phyloP scores from a whole-genome alignment of 1,139 yeast species.

The Sugiyamaella neomexicana region DNA sequence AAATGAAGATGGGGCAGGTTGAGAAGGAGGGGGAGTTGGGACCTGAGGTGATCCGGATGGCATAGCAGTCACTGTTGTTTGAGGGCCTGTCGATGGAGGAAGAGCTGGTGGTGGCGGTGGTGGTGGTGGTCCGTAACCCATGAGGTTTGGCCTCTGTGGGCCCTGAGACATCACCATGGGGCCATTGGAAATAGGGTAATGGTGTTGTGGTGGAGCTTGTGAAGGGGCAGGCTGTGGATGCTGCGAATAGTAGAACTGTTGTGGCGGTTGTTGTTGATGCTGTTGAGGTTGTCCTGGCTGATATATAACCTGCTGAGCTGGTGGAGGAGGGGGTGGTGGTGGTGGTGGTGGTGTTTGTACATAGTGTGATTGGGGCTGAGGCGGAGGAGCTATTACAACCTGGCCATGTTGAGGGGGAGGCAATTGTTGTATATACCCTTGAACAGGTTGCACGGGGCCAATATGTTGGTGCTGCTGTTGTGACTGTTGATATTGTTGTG shows the following conservation, averaged over 20 bases:
- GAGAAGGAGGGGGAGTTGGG: constrained; percentile 13
- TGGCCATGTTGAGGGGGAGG: not conserved
- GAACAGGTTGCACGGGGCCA: constrained; percentile 15
- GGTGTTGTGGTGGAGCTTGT: constrained; percentile 10
- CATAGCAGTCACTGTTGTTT: constrained; percentile 1
- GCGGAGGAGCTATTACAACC: not conserved
- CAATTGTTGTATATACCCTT: not conserved
- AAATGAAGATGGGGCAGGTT: not conserved
- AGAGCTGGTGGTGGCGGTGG: not conserved
- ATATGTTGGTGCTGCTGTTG: constrained; percentile 22
- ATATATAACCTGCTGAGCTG: constrained; percentile 17
- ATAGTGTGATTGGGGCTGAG: not conserved
- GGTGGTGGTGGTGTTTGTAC: constrained; percentile 21
- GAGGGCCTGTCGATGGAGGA: not conserved
- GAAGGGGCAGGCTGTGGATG: too few relatives aligned
- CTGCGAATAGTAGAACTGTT: not conserved
- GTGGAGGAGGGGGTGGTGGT: constrained; percentile 6
- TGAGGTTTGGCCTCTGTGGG: constrained; percentile 9
- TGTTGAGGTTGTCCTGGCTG: constrained; percentile 23
- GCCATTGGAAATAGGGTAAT: not conserved
- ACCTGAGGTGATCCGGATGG: constrained; percentile 7
- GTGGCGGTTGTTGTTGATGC: constrained; percentile 15
- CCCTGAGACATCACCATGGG: too few relatives aligned
- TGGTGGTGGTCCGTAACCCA: constrained; percentile 4
- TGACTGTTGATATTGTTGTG: constrained; percentile 14